These are phyloP conservation scores for Pholiota conissans DNA, from an alignment of 768 basidiomycete species.

Conservation along the genomic window DNA sequence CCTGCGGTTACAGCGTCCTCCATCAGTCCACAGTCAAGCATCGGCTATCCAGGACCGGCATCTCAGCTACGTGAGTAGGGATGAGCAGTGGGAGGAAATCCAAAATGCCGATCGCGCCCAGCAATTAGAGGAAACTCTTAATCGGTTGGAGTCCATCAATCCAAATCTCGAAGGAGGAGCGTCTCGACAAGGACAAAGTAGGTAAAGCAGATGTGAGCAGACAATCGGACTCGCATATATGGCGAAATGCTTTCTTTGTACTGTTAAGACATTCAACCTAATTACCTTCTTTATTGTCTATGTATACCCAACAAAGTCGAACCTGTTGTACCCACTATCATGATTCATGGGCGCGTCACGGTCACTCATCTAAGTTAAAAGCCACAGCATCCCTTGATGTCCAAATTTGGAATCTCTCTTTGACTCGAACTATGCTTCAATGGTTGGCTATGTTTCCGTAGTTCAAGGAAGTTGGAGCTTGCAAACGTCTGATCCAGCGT, in stretches of 20 bases:
- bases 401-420: background rate
- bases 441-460: background rate
- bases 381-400: background rate
- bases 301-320: background rate
- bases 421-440: background rate
- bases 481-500: background rate
- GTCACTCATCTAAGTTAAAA: background rate
- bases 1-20: conserved; percentile 48
- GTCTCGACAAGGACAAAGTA: background rate
- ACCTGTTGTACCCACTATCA: conserved; percentile 1
- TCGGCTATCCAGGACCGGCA: conserved; percentile 37
- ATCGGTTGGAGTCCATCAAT: conserved; percentile 38
- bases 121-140: conserved; percentile 56
- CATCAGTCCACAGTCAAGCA: conserved; percentile 33
- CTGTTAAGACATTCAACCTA: background rate
- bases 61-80: conserved; percentile 53
- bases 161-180: conserved; percentile 6
- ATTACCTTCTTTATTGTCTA: background rate
- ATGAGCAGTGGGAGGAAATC: conserved; percentile 58
- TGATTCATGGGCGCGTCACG: background rate
- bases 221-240: background rate
- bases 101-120: conserved; percentile 53
- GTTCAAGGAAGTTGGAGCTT: background rate
- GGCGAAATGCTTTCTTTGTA: background rate
- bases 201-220: background rate